Conservation (phyloP, 805 yeast species). For the Saccharomyces paradoxus region DNA sequence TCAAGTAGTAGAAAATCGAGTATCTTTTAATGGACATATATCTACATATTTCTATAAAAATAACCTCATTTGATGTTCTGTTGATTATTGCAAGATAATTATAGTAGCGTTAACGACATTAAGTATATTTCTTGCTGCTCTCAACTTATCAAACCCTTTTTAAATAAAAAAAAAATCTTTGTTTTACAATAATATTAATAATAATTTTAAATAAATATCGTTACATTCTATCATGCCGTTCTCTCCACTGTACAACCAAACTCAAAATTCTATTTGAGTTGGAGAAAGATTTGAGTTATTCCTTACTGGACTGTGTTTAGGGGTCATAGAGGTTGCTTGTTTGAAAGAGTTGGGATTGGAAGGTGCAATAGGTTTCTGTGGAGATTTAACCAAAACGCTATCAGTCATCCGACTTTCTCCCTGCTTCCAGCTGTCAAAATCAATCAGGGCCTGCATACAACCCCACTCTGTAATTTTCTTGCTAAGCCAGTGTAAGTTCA, state of each 20-base stretch:
- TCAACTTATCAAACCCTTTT: not conserved
- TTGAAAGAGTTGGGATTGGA: not conserved
- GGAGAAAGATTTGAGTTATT: not conserved
- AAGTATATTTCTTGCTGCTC: not conserved
- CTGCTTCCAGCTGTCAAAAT: conserved; percentile 84
- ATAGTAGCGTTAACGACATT: not conserved
- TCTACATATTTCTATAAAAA: not conserved
- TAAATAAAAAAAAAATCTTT: not conserved
- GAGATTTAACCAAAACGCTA: conserved; percentile 15
- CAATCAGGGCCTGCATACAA: conserved; percentile 95
- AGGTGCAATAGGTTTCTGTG: conserved; percentile 4
- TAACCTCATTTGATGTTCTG: not conserved
- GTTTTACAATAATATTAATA: not conserved
- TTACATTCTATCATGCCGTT: not conserved
- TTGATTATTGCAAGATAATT: not conserved
- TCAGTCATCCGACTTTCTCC: conserved; percentile 37
- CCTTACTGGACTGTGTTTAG: not conserved
- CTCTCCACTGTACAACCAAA: not conserved
- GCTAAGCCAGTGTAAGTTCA: conserved; percentile 85
- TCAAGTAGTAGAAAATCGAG: not conserved
- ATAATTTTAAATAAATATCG: not conserved
- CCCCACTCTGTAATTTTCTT: conserved; percentile 97
- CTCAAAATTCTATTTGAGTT: not conserved
- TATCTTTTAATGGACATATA: not conserved
- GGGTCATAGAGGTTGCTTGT: not conserved